These are phyloP conservation scores for Boletus rubropictus DNA, from an alignment of 768 basidiomycete genomes.

Conservation along the genomic window DNA sequence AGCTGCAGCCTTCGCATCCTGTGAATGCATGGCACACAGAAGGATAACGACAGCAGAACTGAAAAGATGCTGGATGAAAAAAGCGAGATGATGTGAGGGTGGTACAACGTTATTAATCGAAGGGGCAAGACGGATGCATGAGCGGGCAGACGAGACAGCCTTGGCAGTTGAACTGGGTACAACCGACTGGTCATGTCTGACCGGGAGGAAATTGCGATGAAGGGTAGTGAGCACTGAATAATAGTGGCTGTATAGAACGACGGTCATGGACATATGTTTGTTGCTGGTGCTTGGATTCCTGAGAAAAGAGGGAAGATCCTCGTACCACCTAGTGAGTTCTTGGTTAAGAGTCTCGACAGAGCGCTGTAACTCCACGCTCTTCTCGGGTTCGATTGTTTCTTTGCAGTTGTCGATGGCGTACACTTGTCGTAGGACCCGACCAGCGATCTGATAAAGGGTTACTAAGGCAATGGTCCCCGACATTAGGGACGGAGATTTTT, in stretches of 20 bases:
- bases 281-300: conserved; percentile 69
- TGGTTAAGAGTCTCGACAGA: conserved; percentile 74
- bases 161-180: conserved; percentile 70
- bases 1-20: conserved; percentile 56
- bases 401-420: conserved; percentile 76
- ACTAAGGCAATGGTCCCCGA: conserved; percentile 71
- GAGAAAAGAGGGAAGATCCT: conserved; percentile 67
- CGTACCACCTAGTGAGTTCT: conserved; percentile 79
- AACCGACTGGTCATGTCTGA: conserved; percentile 63
- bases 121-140: conserved; percentile 78
- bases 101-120: conserved; percentile 82
- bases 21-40: conserved; percentile 79
- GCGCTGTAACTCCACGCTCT: conserved; percentile 68
- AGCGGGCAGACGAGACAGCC: conserved; percentile 79
- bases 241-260: conserved; percentile 82
- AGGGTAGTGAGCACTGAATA: conserved; percentile 84
- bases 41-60: conserved; percentile 83
- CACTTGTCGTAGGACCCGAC: conserved; percentile 74
- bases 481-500: conserved; percentile 67
- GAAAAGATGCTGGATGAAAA: conserved; percentile 87
- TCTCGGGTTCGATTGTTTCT: conserved; percentile 67
- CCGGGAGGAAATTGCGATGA: conserved; percentile 82
- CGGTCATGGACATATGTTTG: conserved; percentile 80
- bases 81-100: conserved; percentile 79
- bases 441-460: conserved; percentile 79